Percentiles rank a stretch among this genome's conserved stretches.
Conservation (phyloP, 352 stramenopile genomes). For the Globisporangium lucens region DNA sequence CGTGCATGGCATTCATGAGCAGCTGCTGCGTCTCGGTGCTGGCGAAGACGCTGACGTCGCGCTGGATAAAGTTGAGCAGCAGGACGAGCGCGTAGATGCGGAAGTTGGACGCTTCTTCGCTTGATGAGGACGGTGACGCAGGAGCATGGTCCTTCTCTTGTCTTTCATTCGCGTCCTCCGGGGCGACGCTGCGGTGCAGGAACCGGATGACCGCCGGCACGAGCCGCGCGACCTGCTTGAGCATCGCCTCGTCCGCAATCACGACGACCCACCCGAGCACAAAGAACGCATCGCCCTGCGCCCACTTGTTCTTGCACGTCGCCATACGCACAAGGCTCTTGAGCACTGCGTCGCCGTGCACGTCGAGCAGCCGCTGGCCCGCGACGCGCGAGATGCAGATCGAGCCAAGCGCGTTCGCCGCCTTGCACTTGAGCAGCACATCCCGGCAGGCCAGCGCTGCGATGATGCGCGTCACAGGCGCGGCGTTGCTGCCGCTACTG, state of each 20-base stretch:
- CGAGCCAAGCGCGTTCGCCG: slow-evolving; percentile 65
- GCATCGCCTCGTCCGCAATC: slow-evolving; percentile 49
- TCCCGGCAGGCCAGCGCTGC: slow-evolving; percentile 50
- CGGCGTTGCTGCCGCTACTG: neutral
- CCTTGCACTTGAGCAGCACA: slow-evolving; percentile 79
- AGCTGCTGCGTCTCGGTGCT: neutral
- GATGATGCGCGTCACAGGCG: slow-evolving; percentile 36
- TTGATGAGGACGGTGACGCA: slow-evolving; percentile 19
- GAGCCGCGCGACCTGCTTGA: slow-evolving; percentile 37
- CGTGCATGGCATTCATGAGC: slow-evolving; percentile 9
- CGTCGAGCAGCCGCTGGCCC: slow-evolving; percentile 55
- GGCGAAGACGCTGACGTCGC: slow-evolving; percentile 35
- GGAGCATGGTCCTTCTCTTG: neutral
- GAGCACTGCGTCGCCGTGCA: slow-evolving; percentile 35
- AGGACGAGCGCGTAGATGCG: slow-evolving; percentile 69
- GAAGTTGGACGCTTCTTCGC: slow-evolving; percentile 62
- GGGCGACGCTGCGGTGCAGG: slow-evolving; percentile 40
- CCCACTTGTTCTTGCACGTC: slow-evolving; percentile 68
- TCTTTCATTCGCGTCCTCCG: slow-evolving; percentile 1
- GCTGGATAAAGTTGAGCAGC: slow-evolving; percentile 72
- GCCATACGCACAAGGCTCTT: slow-evolving; percentile 51
- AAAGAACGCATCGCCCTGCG: slow-evolving; percentile 69
- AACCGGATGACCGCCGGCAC: slow-evolving; percentile 40
- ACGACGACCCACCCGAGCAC: slow-evolving; percentile 76
- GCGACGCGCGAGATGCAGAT: slow-evolving; percentile 73